Evolutionary conservation across 345 rosid genomes (phyloP), one percentile per base, ranked within the genome.

Genomic region (Kandelia obovata): DNA sequence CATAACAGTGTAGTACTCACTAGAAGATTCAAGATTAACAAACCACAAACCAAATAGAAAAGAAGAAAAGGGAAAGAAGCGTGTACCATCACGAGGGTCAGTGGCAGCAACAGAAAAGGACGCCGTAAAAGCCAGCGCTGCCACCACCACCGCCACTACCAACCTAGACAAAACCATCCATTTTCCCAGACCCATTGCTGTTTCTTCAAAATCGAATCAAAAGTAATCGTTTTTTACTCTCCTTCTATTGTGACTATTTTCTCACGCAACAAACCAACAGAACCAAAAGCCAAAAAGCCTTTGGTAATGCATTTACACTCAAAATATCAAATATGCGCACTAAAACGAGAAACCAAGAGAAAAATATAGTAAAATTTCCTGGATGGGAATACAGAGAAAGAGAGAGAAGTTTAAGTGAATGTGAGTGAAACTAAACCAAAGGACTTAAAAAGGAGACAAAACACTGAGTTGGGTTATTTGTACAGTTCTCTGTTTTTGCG

Each of bases 11-110:
- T 39, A 57, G 10, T 43, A 58, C 20, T 7, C 37, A 5, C n/a
- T 72, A 61, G 58, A 28, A 58, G 39, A 51, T 21, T 21, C 30
- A 56, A 68, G 65, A 25, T 0, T n/a, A 59, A 49, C 32, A 35
- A 1, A 26, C 23, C 2, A 57, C 19, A 64, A 23, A 58, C 1
- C 30, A 21, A 20, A 47, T 17, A 32, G 59, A 47, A 47, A 17
- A 46, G 71, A 61, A 32, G 21, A 71, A 65, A 74, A 68, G 25
- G 47, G 4, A 25, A 56, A 25, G 59, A 56, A 56, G 59, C 16
- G 47, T 43, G 46, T 81, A 90, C 96, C 92, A 72, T 90, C 96
- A 64, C 85, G 81, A 75, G 70, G 85, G 75, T 86, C 88, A 56
- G 93, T 86, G 13, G 34, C 16, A 53, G 84, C 86, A 75, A 75